phyloP scores from a whole-genome alignment of 345 rosid species.

The Eutrema yunnanense region DNA sequence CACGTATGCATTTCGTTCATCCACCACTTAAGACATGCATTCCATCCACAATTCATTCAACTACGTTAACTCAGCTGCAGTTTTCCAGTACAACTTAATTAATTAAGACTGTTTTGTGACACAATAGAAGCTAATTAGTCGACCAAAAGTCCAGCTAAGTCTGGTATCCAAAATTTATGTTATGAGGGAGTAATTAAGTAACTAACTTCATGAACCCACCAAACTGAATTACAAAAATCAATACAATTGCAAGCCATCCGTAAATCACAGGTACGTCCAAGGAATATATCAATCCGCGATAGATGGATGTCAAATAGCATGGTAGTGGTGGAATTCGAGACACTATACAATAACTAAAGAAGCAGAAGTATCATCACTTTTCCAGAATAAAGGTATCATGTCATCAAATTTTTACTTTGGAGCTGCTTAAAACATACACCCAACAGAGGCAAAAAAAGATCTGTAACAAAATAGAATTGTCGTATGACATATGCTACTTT shows the following conservation, averaged over 20 bases:
- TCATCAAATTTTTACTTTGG: not conserved
- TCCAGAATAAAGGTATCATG: not conserved
- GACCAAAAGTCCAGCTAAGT: constrained; percentile 5
- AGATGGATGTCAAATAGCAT: constrained; percentile 1
- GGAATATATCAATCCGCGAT: not conserved
- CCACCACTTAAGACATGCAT: constrained; percentile 1
- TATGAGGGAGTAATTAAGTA: not conserved
- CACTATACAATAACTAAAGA: not conserved
- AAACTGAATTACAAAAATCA: not conserved
- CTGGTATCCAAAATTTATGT: not conserved
- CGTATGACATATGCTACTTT: constrained; percentile 2
- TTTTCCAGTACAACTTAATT: constrained; percentile 3
- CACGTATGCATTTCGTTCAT: constrained; percentile 2
- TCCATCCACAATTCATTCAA: constrained; percentile 1
- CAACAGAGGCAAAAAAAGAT: not conserved
- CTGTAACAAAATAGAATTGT: not conserved
- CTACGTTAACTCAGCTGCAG: not conserved
- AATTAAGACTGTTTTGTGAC: constrained; percentile 1
- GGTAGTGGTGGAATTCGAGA: not conserved
- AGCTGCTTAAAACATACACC: not conserved
- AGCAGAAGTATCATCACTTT: not conserved
- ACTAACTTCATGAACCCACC: not conserved
- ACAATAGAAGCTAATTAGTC: constrained; percentile 6
- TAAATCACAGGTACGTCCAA: not conserved
- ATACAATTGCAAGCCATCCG: not conserved